Conservation (phyloP, 306 rosid species). For the Cucumis melo region DNA sequence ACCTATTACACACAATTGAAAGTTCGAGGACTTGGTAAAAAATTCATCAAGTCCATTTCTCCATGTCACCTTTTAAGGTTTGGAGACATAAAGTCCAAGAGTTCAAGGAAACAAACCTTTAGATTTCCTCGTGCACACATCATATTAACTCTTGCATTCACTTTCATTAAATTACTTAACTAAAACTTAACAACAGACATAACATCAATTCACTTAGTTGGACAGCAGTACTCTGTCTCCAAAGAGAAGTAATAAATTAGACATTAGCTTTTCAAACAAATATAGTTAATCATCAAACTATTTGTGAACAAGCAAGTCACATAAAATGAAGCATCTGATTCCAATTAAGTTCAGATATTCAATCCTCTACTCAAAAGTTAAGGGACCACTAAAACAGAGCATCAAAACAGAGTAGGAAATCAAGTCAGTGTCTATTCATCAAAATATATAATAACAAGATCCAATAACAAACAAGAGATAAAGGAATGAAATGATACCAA, state of each 20-base stretch:
- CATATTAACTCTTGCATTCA: background rate
- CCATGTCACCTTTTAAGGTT: no score
- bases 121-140: no score
- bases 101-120: background rate
- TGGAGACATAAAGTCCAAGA: background rate
- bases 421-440: background rate
- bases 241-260: background rate
- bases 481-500: conserved; percentile 35
- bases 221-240: background rate
- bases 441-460: background rate
- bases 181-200: background rate
- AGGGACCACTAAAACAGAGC: background rate
- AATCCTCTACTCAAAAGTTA: no score
- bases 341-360: no score
- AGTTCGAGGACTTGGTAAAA: no score
- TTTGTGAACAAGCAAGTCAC: no score
- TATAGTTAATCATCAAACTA: no score
- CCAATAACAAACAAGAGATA: background rate
- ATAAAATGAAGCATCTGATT: no score
- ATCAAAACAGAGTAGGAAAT: background rate
- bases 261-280: background rate
- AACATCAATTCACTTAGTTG: no score
- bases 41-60: no score
- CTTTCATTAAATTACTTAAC: background rate
- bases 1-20: no score